Conservation (phyloP, 2,329 filamentous ascomycete genomes). For the Fusarium virguliforme region DNA sequence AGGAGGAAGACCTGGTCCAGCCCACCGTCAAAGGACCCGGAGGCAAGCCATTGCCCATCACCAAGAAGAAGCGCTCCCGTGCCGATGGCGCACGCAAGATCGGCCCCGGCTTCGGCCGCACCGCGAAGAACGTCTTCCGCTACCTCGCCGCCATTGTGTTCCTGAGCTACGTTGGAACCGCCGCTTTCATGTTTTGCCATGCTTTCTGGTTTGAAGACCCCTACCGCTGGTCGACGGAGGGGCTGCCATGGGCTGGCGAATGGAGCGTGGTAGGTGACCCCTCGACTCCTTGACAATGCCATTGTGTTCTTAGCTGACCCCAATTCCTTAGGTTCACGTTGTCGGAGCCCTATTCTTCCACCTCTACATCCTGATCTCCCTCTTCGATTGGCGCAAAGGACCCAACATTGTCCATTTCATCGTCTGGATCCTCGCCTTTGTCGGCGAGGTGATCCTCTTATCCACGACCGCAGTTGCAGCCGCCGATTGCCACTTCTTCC, state of each 20-base stretch:
- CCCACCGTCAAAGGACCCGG: slow-evolving; percentile 81
- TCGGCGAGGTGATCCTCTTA: slow-evolving; percentile 82
- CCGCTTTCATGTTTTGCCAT: slow-evolving; percentile 80
- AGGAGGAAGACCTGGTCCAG: slow-evolving; percentile 63
- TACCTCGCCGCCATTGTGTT: slow-evolving; percentile 81
- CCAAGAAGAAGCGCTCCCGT: slow-evolving; percentile 69
- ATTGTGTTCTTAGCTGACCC: slow-evolving; percentile 42
- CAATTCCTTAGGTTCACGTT: slow-evolving; percentile 79
- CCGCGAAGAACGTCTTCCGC: slow-evolving; percentile 80
- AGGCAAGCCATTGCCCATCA: slow-evolving; percentile 86
- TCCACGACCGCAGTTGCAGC: slow-evolving; percentile 79
- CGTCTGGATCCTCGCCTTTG: slow-evolving; percentile 82
- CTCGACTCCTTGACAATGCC: slow-evolving; percentile 16
- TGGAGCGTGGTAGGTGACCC: slow-evolving; percentile 76
- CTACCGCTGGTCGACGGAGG: slow-evolving; percentile 58
- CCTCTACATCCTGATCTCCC: slow-evolving; percentile 86
- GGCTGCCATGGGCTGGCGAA: slow-evolving; percentile 83
- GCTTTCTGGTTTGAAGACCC: slow-evolving; percentile 69
- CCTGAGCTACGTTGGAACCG: slow-evolving; percentile 82
- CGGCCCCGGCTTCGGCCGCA: slow-evolving; percentile 73
- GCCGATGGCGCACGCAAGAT: slow-evolving; percentile 63
- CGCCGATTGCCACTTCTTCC: slow-evolving; percentile 75
- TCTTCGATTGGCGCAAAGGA: slow-evolving; percentile 86
- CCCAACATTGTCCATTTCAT: slow-evolving; percentile 85
- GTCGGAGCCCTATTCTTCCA: slow-evolving; percentile 90